These are phyloP conservation scores for Tetrapyrgos nigripes DNA, from an alignment of 1,284 basidiomycete species.

Conservation along the genomic window DNA sequence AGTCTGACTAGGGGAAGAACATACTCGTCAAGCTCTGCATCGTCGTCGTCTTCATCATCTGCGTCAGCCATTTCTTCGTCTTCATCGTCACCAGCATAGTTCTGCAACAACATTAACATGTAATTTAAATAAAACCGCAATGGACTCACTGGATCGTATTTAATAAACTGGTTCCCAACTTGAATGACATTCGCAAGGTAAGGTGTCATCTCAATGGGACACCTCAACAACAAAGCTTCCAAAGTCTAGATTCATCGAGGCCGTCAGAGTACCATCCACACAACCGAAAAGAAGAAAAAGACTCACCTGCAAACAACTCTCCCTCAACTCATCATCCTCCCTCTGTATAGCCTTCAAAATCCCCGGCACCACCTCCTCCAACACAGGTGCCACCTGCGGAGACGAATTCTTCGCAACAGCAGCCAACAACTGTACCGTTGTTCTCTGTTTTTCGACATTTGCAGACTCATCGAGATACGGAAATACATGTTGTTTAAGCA, in stretches of 20 bases:
- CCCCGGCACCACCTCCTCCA: slow-evolving; percentile 70
- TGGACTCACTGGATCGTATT: slow-evolving; percentile 87
- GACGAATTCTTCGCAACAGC: slow-evolving; percentile 79
- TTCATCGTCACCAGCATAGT: slow-evolving; percentile 87
- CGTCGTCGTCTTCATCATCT: slow-evolving; percentile 79
- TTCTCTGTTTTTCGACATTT: slow-evolving; percentile 72
- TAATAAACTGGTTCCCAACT: slow-evolving; percentile 79
- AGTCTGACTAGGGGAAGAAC: slow-evolving; percentile 18
- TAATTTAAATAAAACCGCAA: neutral
- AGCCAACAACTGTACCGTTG: slow-evolving; percentile 82
- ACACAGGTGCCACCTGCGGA: slow-evolving; percentile 61
- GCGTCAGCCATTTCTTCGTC: slow-evolving; percentile 85
- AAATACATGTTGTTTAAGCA: slow-evolving; percentile 65
- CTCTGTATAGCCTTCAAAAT: slow-evolving; percentile 70
- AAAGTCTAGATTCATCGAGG: slow-evolving; percentile 69
- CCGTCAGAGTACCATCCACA: no score
- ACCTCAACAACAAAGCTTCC: slow-evolving; percentile 84
- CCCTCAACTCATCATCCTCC: slow-evolving; percentile 84
- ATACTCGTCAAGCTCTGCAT: slow-evolving; percentile 78
- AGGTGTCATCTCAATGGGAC: slow-evolving; percentile 81
- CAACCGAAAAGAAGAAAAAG: neutral
- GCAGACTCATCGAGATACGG: slow-evolving; percentile 62
- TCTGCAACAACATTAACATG: slow-evolving; percentile 51
- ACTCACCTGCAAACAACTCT: slow-evolving; percentile 77
- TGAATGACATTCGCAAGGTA: slow-evolving; percentile 77